A percentile compares a stretch with the other conserved stretches of the same genome.
These are phyloP conservation scores for Geotrichum cucujoidarum DNA, from an alignment of 1,139 yeast species.

Conservation along the genomic window DNA sequence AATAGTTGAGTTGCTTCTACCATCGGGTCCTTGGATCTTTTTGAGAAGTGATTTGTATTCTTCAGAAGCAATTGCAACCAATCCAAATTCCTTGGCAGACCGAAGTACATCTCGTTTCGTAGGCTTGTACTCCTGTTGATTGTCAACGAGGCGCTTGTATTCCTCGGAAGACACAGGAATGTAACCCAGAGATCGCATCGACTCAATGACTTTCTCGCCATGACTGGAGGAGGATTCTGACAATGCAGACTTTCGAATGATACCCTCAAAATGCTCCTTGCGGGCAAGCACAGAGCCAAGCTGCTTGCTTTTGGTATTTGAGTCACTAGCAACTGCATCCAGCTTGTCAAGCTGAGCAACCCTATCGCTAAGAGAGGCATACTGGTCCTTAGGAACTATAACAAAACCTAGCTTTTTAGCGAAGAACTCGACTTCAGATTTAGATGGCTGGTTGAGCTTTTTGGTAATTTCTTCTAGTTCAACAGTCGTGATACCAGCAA, in stretches of 20 bases:
- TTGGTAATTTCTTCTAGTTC: slow-evolving; percentile 27
- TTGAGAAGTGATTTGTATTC: slow-evolving; percentile 35
- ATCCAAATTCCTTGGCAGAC: slow-evolving; percentile 39
- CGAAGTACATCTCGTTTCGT: slow-evolving; percentile 37
- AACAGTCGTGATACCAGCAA: slow-evolving; percentile 26
- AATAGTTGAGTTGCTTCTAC: slow-evolving; percentile 7
- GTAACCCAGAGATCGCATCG: slow-evolving; percentile 36
- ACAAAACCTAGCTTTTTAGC: slow-evolving; percentile 48
- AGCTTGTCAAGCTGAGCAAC: slow-evolving; percentile 12
- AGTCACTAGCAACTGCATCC: slow-evolving; percentile 7
- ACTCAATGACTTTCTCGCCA: slow-evolving; percentile 33
- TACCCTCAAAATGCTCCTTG: slow-evolving; percentile 36
- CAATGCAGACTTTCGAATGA: slow-evolving; percentile 25
- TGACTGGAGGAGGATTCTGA: slow-evolving; percentile 24
- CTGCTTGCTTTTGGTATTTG: slow-evolving; percentile 19
- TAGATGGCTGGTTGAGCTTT: slow-evolving; percentile 24
- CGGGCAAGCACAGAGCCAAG: slow-evolving; percentile 36
- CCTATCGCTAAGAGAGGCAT: slow-evolving; percentile 25
- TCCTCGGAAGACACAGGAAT: slow-evolving; percentile 38
- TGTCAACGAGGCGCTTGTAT: slow-evolving; percentile 35
- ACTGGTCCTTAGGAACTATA: slow-evolving; percentile 46
- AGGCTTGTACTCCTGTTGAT: slow-evolving; percentile 36
- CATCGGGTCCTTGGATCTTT: slow-evolving; percentile 7
- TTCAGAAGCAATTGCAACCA: slow-evolving; percentile 37
- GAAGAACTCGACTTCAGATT: slow-evolving; percentile 43